Evolutionary conservation across 768 basidiomycete genomes (phyloP), one percentile per base, ranked within the genome.

Genomic region (Lenzites betulinus): DNA sequence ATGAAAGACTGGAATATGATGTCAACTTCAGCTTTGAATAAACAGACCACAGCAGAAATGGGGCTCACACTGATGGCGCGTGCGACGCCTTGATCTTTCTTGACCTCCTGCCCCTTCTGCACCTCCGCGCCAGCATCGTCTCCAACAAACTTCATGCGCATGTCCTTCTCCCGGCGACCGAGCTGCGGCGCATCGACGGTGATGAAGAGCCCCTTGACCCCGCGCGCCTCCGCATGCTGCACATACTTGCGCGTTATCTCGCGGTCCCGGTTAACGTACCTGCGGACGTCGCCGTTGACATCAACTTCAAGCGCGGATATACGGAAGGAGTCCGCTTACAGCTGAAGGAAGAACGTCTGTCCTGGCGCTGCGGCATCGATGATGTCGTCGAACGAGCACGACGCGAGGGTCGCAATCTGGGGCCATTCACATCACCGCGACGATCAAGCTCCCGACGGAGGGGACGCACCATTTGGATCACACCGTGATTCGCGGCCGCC

Each of bases 141-240:
- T 39, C 86, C 89, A 6, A 63, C 65, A 43, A 61, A 51, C 39
- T 59, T 63, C 53, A 59, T 63, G 63, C 55, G 60, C 67, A 65
- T 55, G 77, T 98, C 85, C 76, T 93, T 93, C 73, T 96, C 95
- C 56, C 95, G 83, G 13, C 95, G 84, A 42, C 96, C 96, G 8
- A 98, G 86, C 66, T 97, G 95, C 3, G 96, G 95, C 0, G 96
- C 96, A 75, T 98, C 96, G 25, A 98, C 96, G 0, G 96, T 98
- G 71, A 98, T 96, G 75, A 98, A 97, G 15, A 98, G 78, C 2
- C 83, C 96, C 72, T 94, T 95, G 68, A 99, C 83, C 2, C 96
- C 96, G 20, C 94, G 85, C 62, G 81, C 77, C 74, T 95, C 94
- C 1, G 96, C 96, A 64, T 96, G 92, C 68, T 92, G 85, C 0